Conservation (phyloP, 169 alveolate genomes). For the Cyclospora cayetanensis region DNA sequence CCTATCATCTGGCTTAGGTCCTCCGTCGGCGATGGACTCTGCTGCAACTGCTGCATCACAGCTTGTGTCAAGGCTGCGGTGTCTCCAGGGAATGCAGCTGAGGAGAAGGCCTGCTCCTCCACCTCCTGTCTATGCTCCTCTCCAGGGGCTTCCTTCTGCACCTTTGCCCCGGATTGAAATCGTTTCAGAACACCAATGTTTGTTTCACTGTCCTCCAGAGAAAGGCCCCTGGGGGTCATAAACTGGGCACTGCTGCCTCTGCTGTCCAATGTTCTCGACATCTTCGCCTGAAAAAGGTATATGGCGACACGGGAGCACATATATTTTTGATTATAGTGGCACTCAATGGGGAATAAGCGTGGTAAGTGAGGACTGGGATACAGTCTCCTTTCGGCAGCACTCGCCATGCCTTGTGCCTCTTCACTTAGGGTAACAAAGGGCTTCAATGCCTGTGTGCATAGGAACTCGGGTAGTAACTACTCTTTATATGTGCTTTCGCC, state of each 20-base stretch:
- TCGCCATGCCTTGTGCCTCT: too few species aligned
- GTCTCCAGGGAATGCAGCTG: background rate
- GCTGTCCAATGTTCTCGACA: conserved; percentile 4
- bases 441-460: too few species aligned
- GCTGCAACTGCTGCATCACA: conserved; percentile 17
- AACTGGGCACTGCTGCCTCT: conserved; percentile 46
- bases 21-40: background rate
- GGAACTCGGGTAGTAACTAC: too few species aligned
- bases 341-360: too few species aligned
- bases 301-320: too few species aligned
- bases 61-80: background rate
- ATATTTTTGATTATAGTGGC: too few species aligned
- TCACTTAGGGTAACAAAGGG: too few species aligned
- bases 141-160: conserved; percentile 35
- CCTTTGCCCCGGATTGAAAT: background rate
- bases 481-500: too few species aligned
- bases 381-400: too few species aligned
- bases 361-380: too few species aligned
- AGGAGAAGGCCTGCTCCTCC: background rate
- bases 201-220: background rate
- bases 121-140: background rate
- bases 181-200: background rate
- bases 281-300: too few species aligned
- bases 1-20: conserved; percentile 33
- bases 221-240: conserved; percentile 6